These are phyloP conservation scores for Yamadazyma dushanensis DNA, from an alignment of 1,139 yeast species.

Conservation along the genomic window DNA sequence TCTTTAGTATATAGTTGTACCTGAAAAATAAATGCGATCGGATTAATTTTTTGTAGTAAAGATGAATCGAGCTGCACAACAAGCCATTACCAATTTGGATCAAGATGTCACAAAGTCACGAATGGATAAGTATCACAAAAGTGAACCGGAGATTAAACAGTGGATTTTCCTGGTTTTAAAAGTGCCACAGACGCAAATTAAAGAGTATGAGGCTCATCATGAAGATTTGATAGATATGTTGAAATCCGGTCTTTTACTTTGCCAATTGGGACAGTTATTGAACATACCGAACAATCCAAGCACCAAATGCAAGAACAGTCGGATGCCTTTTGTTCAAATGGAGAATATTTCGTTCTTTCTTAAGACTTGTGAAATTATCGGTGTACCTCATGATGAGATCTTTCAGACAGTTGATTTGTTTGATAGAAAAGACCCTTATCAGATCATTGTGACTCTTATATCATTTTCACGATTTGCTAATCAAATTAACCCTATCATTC, in stretches of 20 bases:
- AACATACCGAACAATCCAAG: conserved; percentile 41
- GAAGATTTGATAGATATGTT: conserved; percentile 50
- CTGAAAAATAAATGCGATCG: conserved; percentile 17
- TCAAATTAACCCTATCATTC: conserved; percentile 32
- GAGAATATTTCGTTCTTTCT: conserved; percentile 80
- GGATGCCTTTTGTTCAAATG: conserved; percentile 86
- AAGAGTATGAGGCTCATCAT: conserved; percentile 14
- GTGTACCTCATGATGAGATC: conserved; percentile 80
- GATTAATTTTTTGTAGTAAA: conserved; percentile 29
- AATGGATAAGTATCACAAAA: conserved; percentile 45
- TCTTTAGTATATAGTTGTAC: background rate
- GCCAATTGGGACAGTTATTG: conserved; percentile 45
- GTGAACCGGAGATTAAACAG: conserved; percentile 45
- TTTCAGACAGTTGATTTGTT: conserved; percentile 81
- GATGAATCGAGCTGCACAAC: conserved; percentile 2
- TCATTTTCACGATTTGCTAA: conserved; percentile 61
- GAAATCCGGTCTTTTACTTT: conserved; percentile 66
- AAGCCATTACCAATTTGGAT: conserved; percentile 52
- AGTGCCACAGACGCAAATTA: conserved; percentile 15
- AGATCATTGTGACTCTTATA: conserved; percentile 70
- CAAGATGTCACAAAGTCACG: conserved; percentile 32
- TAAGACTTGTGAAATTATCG: conserved; percentile 55
- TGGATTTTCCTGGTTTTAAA: conserved; percentile 47
- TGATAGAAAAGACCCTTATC: conserved; percentile 75
- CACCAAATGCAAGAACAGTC: conserved; percentile 56